A percentile compares a stretch with the other conserved stretches of the same genome.
phyloP scores from a whole-genome alignment of 2,329 filamentous ascomycete genomes.

The Fusarium sp. region DNA sequence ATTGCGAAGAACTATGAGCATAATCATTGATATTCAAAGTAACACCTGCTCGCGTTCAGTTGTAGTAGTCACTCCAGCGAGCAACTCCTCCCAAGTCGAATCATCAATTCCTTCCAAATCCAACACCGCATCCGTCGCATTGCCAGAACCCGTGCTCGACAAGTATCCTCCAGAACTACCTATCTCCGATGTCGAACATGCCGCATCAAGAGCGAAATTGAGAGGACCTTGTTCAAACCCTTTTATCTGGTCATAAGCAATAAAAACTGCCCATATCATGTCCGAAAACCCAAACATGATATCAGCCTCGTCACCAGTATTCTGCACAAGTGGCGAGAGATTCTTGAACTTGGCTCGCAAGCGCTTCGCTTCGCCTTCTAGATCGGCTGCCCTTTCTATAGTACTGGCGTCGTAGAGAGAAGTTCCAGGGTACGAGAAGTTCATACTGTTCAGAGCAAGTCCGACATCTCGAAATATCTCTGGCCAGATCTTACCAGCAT shows the following conservation, averaged over 20 bases:
- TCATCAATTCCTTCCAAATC: slow-evolving; percentile 7
- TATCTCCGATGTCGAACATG: neutral
- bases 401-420: neutral
- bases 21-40: neutral
- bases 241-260: neutral
- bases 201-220: neutral
- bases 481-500: slow-evolving; percentile 6
- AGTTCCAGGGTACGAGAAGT: neutral
- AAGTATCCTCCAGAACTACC: slow-evolving; percentile 12
- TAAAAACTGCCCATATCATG: slow-evolving; percentile 19
- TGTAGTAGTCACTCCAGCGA: neutral
- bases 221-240: neutral
- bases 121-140: neutral
- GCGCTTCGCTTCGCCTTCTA: neutral
- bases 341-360: slow-evolving; percentile 8
- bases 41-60: neutral
- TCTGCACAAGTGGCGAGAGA: neutral
- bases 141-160: slow-evolving; percentile 9
- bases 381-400: slow-evolving; percentile 1
- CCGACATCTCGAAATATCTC: neutral
- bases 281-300: slow-evolving; percentile 6
- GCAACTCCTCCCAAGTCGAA: slow-evolving; percentile 15
- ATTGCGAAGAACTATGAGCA: neutral
- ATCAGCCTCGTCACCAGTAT: neutral
- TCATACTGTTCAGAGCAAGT: neutral